phyloP scores from a whole-genome alignment of 306 rosid species.

The Astragalus glycyphyllos region DNA sequence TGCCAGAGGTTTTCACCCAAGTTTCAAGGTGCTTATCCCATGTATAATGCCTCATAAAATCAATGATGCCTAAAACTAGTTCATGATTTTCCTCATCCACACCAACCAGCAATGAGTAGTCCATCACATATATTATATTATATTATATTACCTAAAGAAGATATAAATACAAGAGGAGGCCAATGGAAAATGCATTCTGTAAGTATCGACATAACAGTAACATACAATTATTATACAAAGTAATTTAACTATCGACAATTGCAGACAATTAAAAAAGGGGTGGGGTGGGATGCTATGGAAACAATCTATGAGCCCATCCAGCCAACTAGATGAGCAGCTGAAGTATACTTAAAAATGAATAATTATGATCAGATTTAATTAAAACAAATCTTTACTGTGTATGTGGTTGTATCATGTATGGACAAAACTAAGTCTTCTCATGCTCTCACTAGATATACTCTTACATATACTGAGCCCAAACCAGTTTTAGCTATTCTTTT shows the following conservation, averaged over 20 bases:
- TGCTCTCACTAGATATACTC: slow-evolving; percentile 5
- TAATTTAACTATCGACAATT: no score
- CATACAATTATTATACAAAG: no score
- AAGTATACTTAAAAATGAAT: neutral
- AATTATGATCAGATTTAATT: neutral
- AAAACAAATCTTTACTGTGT: neutral
- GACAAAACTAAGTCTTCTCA: neutral
- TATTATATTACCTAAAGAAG: slow-evolving; percentile 33
- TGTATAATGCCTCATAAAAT: slow-evolving; percentile 90
- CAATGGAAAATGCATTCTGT: neutral
- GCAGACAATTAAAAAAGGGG: no score
- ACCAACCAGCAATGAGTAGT: slow-evolving; percentile 84
- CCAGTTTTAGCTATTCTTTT: neutral
- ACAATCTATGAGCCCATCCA: no score
- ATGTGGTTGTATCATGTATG: neutral
- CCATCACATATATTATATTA: slow-evolving; percentile 78
- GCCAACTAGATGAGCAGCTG: no score
- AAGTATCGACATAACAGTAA: neutral
- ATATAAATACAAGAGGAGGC: neutral
- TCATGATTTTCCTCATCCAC: slow-evolving; percentile 87
- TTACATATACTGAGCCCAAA: slow-evolving; percentile 3
- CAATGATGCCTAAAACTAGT: slow-evolving; percentile 83
- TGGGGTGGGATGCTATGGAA: no score
- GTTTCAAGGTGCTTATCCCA: slow-evolving; percentile 97
- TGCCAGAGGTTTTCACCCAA: slow-evolving; percentile 88